Evolutionary conservation across 2,329 filamentous ascomycete species (phyloP).

Genomic region (Sclerotiophoma versabilis): DNA sequence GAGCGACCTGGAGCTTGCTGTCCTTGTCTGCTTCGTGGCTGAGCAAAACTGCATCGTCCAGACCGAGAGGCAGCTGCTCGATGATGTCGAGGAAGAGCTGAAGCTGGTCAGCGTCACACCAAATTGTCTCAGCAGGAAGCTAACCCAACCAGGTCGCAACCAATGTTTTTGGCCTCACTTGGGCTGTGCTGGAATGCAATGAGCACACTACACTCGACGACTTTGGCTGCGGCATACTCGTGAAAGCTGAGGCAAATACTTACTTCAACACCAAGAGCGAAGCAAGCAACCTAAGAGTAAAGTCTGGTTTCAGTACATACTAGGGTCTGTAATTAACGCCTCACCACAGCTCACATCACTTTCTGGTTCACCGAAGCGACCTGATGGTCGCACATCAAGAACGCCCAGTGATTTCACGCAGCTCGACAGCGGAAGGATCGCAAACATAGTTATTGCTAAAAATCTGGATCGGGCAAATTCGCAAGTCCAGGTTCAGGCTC

Average conservation of each 20-base stretch:
- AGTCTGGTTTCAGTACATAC: too few relatives aligned
- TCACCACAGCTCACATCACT: conserved; percentile 22
- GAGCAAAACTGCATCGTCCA: conserved; percentile 90
- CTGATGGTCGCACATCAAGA: conserved; percentile 41
- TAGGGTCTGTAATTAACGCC: conserved; percentile 11
- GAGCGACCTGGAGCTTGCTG: conserved; percentile 86
- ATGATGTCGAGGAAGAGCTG: conserved; percentile 76
- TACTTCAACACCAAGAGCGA: conserved; percentile 28
- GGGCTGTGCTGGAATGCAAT: conserved; percentile 75
- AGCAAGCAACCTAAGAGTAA: background rate
- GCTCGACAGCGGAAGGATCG: conserved; percentile 65
- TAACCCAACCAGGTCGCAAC: conserved; percentile 65
- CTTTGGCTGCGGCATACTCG: conserved; percentile 75
- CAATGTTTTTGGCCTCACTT: conserved; percentile 75
- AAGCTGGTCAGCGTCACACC: conserved; percentile 62
- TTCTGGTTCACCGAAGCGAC: conserved; percentile 26
- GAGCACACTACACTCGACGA: conserved; percentile 78
- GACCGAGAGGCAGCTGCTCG: conserved; percentile 67
- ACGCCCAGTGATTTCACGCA: conserved; percentile 40
- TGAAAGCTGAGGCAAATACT: conserved; percentile 42
- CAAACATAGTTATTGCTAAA: conserved; percentile 82
- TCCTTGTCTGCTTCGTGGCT: conserved; percentile 80
- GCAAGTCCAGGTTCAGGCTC: conserved; percentile 80
- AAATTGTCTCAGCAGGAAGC: background rate
- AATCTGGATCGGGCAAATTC: conserved; percentile 77